A percentile compares a stretch with the other conserved stretches of the same genome.
Evolutionary conservation across 2,329 filamentous ascomycete genomes (phyloP).

Genomic region (Cladorrhinum sp.): DNA sequence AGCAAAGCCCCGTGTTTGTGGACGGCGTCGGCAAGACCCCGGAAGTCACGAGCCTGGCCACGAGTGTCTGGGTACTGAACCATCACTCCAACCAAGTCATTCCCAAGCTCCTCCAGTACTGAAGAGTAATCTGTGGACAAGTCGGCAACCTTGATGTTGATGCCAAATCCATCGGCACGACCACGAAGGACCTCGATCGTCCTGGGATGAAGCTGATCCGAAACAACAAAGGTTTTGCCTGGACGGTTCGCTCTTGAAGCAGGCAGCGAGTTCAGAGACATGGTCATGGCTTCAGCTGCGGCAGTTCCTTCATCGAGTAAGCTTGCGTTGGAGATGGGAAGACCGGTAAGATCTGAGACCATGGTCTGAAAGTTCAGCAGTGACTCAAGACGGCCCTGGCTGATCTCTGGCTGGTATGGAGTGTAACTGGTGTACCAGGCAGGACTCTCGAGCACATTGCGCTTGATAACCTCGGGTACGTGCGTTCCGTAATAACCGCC

Average conservation of each 20-base stretch:
- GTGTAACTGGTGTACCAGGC: conserved; percentile 99
- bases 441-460: conserved; percentile 88
- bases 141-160: conserved; percentile 72
- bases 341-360: conserved; percentile 79
- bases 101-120: conserved; percentile 68
- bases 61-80: conserved; percentile 94
- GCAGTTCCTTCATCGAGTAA: conserved; percentile 89
- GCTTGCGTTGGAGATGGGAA: conserved; percentile 87
- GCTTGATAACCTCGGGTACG: conserved; percentile 84
- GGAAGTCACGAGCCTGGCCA: conserved; percentile 75
- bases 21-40: conserved; percentile 68
- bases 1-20: conserved; percentile 77
- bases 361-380: conserved; percentile 95
- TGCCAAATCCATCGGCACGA: conserved; percentile 86
- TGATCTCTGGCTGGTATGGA: conserved; percentile 95
- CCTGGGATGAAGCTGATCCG: conserved; percentile 76
- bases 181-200: conserved; percentile 81
- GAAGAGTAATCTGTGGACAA: conserved; percentile 58
- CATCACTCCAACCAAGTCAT: conserved; percentile 82
- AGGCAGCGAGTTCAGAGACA: conserved; percentile 76
- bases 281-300: conserved; percentile 91
- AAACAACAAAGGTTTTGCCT: conserved; percentile 81
- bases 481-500: conserved; percentile 82
- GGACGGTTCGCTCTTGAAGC: conserved; percentile 67
- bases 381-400: conserved; percentile 88